Conservation (phyloP, 2,329 filamentous ascomycete species). For the Didymella arachidicola region DNA sequence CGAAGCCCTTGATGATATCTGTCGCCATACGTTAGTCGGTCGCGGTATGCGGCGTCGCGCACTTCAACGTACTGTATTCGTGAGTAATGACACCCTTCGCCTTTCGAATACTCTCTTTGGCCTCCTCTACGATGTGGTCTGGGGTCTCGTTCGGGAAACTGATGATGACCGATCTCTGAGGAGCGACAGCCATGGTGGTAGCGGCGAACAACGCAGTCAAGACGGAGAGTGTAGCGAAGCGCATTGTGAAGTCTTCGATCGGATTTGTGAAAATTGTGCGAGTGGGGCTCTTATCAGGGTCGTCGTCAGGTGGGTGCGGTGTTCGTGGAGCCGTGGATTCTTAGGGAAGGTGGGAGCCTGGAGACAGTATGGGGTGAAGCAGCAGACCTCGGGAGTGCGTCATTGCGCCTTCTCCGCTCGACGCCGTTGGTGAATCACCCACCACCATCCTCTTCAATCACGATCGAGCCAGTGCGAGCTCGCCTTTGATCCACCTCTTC, state of each 20-base stretch:
- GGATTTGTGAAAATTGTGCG: not conserved
- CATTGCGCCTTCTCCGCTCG: constrained; percentile 6
- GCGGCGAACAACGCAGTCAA: constrained; percentile 66
- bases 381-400: constrained; percentile 18
- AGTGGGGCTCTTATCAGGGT: not conserved
- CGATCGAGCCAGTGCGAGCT: not conserved
- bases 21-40: constrained; percentile 37
- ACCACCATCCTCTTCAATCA: constrained; percentile 1
- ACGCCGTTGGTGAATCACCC: constrained; percentile 1
- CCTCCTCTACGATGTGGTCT: constrained; percentile 70
- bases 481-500: not conserved
- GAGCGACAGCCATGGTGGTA: constrained; percentile 66
- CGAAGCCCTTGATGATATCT: constrained; percentile 71
- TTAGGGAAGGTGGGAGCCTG: constrained; percentile 15
- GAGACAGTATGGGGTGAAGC: constrained; percentile 9
- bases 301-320: not conserved
- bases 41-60: not conserved
- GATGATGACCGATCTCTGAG: constrained; percentile 77
- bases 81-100: constrained; percentile 79
- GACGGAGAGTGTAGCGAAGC: constrained; percentile 64
- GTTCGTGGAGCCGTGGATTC: constrained; percentile 5
- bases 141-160: constrained; percentile 77
- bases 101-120: constrained; percentile 73
- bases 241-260: constrained; percentile 63
- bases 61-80: constrained; percentile 63